Evolutionary conservation across 2,329 filamentous ascomycete species (phyloP).

Genomic region (Diplodia corticola): DNA sequence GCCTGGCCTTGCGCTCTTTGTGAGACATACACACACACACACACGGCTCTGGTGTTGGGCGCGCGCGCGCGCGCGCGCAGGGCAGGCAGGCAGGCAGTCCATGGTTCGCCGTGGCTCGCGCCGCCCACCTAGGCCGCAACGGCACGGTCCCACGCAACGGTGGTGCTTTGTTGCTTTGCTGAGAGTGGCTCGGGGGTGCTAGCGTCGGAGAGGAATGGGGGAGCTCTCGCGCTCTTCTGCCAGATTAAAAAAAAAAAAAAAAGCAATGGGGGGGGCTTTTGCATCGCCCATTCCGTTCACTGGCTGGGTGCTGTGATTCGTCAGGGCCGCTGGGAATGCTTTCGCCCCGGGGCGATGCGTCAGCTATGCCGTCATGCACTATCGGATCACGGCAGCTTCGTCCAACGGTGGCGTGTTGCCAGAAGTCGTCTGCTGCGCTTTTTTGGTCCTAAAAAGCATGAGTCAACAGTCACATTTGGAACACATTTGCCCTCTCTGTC

Average conservation of each 20-base stretch:
- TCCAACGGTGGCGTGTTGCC: conserved; percentile 5
- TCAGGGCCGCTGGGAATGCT: conserved; percentile 12
- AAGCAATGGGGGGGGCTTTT: not conserved
- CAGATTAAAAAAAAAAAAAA: not conserved
- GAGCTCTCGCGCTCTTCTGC: not conserved
- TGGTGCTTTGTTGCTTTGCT: too few species aligned
- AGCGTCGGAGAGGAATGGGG: conserved; percentile 3
- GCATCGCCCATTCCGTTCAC: conserved; percentile 1
- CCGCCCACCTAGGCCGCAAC: not conserved
- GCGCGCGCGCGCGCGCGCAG: too few species aligned
- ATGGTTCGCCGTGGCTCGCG: conserved; percentile 6
- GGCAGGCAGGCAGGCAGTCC: too few species aligned
- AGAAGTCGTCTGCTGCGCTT: not conserved
- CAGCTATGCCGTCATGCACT: conserved; percentile 2
- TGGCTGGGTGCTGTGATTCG: not conserved
- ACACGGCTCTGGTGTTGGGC: not conserved
- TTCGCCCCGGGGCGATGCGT: not conserved
- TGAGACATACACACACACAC: conserved; percentile 6
- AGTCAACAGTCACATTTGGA: not conserved
- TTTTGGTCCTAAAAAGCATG: not conserved
- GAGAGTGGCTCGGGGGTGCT: not conserved
- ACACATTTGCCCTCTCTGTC: not conserved
- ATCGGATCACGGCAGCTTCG: conserved; percentile 4
- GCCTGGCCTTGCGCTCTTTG: not conserved
- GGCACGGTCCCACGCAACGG: conserved; percentile 14